phyloP scores from a whole-genome alignment of 83 land plant genomes.

The Picea abies region DNA sequence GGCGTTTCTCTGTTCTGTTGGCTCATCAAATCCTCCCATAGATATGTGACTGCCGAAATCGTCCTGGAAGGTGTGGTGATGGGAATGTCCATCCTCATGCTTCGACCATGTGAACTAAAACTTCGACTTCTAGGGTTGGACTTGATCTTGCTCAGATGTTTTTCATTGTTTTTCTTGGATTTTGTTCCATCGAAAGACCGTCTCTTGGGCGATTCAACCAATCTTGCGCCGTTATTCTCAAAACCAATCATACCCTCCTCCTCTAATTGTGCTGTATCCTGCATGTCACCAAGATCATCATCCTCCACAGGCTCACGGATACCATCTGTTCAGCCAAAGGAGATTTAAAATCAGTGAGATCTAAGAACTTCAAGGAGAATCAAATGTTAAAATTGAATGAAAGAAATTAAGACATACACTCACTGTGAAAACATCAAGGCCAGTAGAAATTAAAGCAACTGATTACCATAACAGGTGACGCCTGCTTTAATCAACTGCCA shows the following conservation, averaged over 20 bases:
- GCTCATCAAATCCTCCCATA: conserved; percentile 50
- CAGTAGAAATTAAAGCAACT: no score
- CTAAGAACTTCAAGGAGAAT: no score
- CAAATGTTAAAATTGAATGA: no score
- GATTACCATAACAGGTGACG: no score
- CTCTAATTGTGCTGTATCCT: conserved; percentile 27
- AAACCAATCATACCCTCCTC: conserved; percentile 13
- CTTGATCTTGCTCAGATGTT: conserved; percentile 15
- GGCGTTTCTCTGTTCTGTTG: conserved; percentile 32
- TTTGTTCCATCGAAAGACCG: conserved; percentile 13
- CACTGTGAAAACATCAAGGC: no score
- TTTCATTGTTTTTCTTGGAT: conserved; percentile 18
- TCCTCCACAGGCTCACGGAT: background rate
- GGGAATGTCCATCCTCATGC: conserved; percentile 54
- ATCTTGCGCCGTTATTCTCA: conserved; percentile 21
- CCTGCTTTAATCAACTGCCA: no score
- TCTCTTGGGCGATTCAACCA: conserved; percentile 11
- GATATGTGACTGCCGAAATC: conserved; percentile 39
- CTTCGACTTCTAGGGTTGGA: conserved; percentile 23
- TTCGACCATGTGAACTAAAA: conserved; percentile 51
- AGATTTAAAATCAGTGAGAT: background rate
- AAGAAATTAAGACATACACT: no score
- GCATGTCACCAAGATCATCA: conserved; percentile 28
- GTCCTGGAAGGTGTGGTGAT: conserved; percentile 50
- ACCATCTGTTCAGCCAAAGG: background rate